Base-by-base conservation (phyloP, 306 rosid genomes). In the Biancaea sappan region DNA sequence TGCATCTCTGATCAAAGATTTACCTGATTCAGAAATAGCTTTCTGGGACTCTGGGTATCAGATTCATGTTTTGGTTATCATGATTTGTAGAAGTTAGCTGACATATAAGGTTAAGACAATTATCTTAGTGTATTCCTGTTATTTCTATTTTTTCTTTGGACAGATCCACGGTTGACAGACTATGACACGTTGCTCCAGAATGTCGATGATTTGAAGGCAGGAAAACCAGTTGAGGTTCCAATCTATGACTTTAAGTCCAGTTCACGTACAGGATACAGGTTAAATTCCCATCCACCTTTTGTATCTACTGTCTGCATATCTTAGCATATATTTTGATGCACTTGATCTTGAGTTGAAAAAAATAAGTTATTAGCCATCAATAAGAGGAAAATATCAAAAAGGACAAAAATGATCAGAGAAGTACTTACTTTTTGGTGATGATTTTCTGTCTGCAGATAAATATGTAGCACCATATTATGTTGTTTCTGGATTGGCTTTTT, bases 101-200 rank as follows among this genome's bases (percentile, higher is more conserved):
- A 38, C 38, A n/a, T 40, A 78, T 80, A 21, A 79, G 73, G 28
- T 73, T 78, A 56, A 38, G 75, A 54, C 19, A 52, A 44, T 31
- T 72, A 47, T 69, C 61, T 75, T 51, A 31, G 24, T 62, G 48
- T 62, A 18, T 21, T 62, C 24, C 28, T 54, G 44, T 67, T 66
- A 54, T 34, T 67, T 77, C 48, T 68, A 48, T 37, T 73, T 32
- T 80, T 71, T 65, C 67, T 77, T 71, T 66, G 54, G 26, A 71
- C 89, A 95, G 99, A 95, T 88, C 99, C 99, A 72, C 99, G 99
- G 77, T 82, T 95, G 90, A 95, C 99, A 65, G 99, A 95, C 85
- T 95, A 92, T 56, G 93, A 92, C 71, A 86, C 96, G 2, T 81
- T 95, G 87, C 97, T 95, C 63, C 96, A 87, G 84, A 95, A 95